Evolutionary conservation across 2,329 filamentous ascomycete species (phyloP), one percentile per base, ranked within the genome.

Genomic region (Botrytis medusae): DNA sequence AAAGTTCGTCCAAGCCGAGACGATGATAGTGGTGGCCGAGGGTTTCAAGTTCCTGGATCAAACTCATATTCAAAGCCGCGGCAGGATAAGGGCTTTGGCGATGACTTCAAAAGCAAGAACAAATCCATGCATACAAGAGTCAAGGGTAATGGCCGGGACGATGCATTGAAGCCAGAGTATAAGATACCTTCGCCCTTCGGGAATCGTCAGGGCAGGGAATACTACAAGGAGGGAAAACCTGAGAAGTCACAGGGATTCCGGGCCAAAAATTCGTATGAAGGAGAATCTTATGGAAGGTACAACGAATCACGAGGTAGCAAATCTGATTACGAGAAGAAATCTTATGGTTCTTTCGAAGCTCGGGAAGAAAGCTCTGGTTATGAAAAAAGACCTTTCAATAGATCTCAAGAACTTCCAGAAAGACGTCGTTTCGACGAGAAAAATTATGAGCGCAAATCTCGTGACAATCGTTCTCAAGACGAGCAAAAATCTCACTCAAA

Each of bases 1-100:
- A 75, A 72, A 59, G 62, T 32, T 20, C 54, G 57, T 44, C n/a
- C 64, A 10, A 59, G 29, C 68, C 71, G 62, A n/a, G 40, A 48
- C 5, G 8, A 42, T n/a, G 46, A 61, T 48, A 51, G 29, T 40
- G 63, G 29, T n/a, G 32, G 22, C 22, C 70, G 63, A 40, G 71
- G 71, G 42, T 69, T 61, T 25, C 71, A 69, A 8, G 2, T 57
- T 32, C n/a, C 48, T 42, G 37, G 65, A 42, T 42, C 48, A 2
- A 29, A 57, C 32, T 10, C 64, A 29, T 22, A 42, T 57, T 18
- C 25, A 29, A 68, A 14, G 18, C 22, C 22, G 10, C 14, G 46
- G 25, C 32, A 67, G 22, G 25, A 25, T 32, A 44, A 25, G 34
- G 34, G 48, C n/a, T 54, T 37, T 22, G 48, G 16, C 10, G 65